A percentile compares a stretch with the other conserved stretches of the same genome.
Conservation (phyloP, 169 alveolate genomes). For the Cytauxzoon felis region DNA sequence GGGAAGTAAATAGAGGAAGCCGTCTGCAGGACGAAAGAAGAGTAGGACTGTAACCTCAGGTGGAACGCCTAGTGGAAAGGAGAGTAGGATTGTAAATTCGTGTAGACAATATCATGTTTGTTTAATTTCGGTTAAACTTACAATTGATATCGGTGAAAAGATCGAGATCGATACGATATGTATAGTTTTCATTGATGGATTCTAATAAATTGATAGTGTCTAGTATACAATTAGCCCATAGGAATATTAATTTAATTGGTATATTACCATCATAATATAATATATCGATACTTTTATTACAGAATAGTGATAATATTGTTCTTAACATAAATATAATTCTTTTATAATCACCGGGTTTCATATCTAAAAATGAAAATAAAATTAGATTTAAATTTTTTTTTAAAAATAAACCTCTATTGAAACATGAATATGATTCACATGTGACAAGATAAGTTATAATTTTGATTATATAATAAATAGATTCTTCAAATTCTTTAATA, state of each 20-base stretch:
- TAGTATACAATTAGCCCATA: conserved; percentile 35
- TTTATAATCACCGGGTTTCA: not conserved
- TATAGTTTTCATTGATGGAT: not conserved
- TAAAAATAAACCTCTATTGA: not conserved
- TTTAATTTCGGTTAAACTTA: too few relatives aligned
- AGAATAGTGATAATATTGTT: conserved; percentile 4
- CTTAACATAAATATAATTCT: conserved; percentile 7
- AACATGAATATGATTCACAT: not conserved
- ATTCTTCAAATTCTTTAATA: not conserved
- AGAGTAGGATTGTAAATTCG: too few relatives aligned
- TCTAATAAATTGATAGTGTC: conserved; percentile 9
- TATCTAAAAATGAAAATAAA: not conserved
- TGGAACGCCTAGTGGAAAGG: too few relatives aligned
- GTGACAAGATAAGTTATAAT: not conserved
- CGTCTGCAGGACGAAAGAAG: too few relatives aligned
- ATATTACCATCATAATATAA: conserved; percentile 2
- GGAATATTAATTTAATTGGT: conserved; percentile 15
- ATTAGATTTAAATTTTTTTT: not conserved
- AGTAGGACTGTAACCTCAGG: too few relatives aligned
- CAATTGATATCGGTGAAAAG: conserved; percentile 11
- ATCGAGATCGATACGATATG: conserved; percentile 30
- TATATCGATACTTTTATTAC: conserved; percentile 10
- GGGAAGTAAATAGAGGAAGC: too few relatives aligned
- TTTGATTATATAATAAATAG: not conserved
- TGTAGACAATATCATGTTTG: not conserved